Conservation (phyloP, 306 rosid genomes). For the Ochetophila trinervis region DNA sequence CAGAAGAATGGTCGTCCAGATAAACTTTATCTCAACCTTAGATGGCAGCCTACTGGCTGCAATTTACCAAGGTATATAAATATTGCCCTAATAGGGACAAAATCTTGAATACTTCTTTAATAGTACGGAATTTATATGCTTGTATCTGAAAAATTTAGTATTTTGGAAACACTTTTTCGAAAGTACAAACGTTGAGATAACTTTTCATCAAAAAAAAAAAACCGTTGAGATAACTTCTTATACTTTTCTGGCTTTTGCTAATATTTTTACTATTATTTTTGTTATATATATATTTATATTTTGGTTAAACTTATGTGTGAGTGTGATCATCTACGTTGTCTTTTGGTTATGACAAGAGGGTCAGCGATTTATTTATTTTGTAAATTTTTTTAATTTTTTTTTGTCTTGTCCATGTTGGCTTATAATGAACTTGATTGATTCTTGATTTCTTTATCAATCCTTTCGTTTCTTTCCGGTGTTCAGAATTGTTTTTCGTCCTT, state of each 20-base stretch:
- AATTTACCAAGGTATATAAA: constrained; percentile 52
- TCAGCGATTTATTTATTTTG: not conserved
- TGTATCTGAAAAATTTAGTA: too few relatives aligned
- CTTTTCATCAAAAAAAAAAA: too few relatives aligned
- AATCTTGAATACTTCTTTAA: too few relatives aligned
- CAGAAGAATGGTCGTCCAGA: constrained; percentile 63
- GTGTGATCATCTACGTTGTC: not conserved
- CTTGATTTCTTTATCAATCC: too few relatives aligned
- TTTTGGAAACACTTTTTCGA: too few relatives aligned
- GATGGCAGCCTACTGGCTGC: constrained; percentile 76
- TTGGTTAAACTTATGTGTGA: not conserved
- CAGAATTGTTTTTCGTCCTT: too few relatives aligned
- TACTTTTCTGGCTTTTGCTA: not conserved
- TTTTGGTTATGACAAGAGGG: not conserved
- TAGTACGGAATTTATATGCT: too few relatives aligned
- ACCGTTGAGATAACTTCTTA: not conserved
- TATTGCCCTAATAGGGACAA: too few relatives aligned
- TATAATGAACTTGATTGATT: not conserved
- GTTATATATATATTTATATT: too few relatives aligned
- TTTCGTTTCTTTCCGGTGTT: too few relatives aligned
- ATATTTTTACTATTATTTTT: too few relatives aligned
- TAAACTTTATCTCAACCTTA: constrained; percentile 50
- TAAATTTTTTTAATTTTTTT: not conserved
- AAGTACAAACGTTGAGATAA: too few relatives aligned
- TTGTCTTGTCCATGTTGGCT: not conserved